A percentile compares a stretch with the other conserved stretches of the same genome.
phyloP scores from a whole-genome alignment of 305 asterid species.

The Plantago coronopus region DNA sequence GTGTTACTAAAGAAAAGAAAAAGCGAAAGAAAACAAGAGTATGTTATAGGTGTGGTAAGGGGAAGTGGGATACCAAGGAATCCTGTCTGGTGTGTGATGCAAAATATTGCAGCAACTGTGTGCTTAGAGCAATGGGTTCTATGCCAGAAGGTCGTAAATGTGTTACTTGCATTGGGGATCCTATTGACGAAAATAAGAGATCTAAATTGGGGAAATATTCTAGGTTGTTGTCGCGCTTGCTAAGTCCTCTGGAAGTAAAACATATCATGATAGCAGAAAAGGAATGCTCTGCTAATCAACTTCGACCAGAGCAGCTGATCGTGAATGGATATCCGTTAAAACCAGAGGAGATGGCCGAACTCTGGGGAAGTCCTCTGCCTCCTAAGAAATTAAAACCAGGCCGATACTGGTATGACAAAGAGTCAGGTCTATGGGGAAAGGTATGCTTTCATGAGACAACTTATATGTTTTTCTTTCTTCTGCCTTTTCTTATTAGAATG shows the following conservation, averaged over 20 bases:
- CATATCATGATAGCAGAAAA: constrained; percentile 44
- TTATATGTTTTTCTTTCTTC: not conserved
- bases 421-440: constrained; percentile 77
- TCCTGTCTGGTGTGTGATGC: constrained; percentile 51
- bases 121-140: constrained; percentile 61
- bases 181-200: constrained; percentile 44
- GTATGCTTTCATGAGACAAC: constrained; percentile 19
- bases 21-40: constrained; percentile 50
- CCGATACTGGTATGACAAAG: constrained; percentile 64
- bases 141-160: constrained; percentile 80
- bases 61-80: constrained; percentile 23
- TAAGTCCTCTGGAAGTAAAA: constrained; percentile 38
- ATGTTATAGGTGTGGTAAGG: constrained; percentile 51
- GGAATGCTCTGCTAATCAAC: constrained; percentile 51
- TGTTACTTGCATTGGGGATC: constrained; percentile 49
- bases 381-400: constrained; percentile 54
- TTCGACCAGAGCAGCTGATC: constrained; percentile 47
- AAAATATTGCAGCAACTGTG: constrained; percentile 53
- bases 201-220: constrained; percentile 41
- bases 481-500: not conserved
- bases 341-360: constrained; percentile 44
- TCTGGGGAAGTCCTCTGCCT: constrained; percentile 43
- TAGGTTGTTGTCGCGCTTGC: constrained; percentile 33
- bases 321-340: constrained; percentile 49
- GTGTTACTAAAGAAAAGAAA: constrained; percentile 60